Evolutionary conservation across 1,139 yeast species (phyloP).

Genomic region (Geotrichum bryndzae): DNA sequence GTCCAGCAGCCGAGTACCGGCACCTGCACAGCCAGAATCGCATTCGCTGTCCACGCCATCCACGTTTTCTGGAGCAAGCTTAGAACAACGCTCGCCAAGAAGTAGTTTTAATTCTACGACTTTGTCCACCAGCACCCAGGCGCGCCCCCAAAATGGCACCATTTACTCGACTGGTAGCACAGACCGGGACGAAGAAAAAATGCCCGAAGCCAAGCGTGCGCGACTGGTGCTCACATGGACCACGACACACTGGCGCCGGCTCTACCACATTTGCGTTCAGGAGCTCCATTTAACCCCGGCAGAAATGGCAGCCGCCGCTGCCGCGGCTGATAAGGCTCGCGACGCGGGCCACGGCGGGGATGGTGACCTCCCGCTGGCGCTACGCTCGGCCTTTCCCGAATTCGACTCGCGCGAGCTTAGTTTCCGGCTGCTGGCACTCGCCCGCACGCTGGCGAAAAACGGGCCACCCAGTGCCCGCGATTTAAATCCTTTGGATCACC

Average conservation of each 20-base stretch:
- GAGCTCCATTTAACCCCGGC: not conserved
- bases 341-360: not conserved
- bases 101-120: not conserved
- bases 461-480: not conserved
- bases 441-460: not conserved
- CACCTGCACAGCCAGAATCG: not conserved
- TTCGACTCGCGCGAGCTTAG: not conserved
- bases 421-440: not conserved
- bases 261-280: not conserved
- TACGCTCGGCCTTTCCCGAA: not conserved
- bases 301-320: not conserved
- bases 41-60: not conserved
- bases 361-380: not conserved
- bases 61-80: not conserved
- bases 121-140: not conserved
- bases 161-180: not conserved
- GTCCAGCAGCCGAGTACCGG: not conserved
- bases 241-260: constrained; percentile 8
- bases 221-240: constrained; percentile 3
- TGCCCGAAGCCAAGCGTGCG: not conserved
- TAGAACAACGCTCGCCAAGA: not conserved
- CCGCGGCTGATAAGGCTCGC: too few species aligned
- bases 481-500: not conserved
- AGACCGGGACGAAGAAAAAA: not conserved
- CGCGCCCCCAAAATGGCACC: not conserved